Percentiles rank a stretch among this genome's conserved stretches.
These are phyloP conservation scores for Fraxinus dipetala DNA, from an alignment of 305 asterid species.

Conservation along the genomic window DNA sequence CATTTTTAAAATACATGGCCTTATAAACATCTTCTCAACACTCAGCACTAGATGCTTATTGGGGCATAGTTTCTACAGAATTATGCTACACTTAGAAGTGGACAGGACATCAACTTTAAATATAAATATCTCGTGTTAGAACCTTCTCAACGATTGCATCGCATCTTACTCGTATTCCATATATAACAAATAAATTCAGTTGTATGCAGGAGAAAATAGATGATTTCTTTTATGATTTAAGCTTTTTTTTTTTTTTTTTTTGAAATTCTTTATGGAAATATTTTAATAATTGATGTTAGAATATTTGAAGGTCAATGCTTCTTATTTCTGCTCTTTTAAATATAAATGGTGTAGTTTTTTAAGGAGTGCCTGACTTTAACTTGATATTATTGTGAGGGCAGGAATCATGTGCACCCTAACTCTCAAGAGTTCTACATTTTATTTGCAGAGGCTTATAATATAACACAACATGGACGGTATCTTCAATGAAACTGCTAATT, in stretches of 20 bases:
- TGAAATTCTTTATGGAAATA: not conserved
- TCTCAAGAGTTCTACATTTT: not conserved
- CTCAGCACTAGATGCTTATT: not conserved
- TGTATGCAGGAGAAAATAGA: not conserved
- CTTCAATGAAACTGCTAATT: not conserved
- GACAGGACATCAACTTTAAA: not conserved
- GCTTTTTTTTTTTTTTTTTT: not conserved
- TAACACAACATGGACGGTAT: not conserved
- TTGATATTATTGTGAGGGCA: not conserved
- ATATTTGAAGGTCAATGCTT: not conserved
- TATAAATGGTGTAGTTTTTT: not conserved
- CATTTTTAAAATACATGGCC: not conserved
- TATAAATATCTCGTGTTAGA: not conserved
- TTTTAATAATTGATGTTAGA: not conserved
- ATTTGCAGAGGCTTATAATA: not conserved
- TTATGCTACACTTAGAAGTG: not conserved
- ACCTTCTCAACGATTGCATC: not conserved
- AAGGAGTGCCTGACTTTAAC: not conserved
- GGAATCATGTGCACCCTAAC: not conserved
- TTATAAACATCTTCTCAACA: not conserved
- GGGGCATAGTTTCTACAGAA: not conserved
- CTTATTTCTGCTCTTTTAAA: not conserved
- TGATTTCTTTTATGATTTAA: not conserved
- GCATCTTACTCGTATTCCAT: not conserved
- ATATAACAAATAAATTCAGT: not conserved